phyloP scores from a whole-genome alignment of 768 basidiomycete species.

The Russula brevipes region DNA sequence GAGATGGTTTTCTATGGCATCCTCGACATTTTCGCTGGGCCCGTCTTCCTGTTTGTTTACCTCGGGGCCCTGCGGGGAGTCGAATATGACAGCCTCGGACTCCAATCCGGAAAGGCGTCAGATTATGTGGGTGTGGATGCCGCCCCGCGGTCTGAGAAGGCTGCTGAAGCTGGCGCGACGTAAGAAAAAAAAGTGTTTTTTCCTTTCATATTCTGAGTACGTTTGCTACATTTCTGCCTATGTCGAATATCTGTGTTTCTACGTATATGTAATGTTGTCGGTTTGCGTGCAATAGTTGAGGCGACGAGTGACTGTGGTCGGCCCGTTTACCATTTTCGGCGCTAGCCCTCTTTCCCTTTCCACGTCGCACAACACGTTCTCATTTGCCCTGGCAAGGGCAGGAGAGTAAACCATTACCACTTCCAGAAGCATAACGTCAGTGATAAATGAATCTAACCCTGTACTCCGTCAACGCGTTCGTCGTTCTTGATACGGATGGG shows the following conservation, averaged over 20 bases:
- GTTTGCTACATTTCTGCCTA: too few relatives aligned
- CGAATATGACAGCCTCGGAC: slow-evolving; percentile 32
- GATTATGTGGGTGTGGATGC: not conserved
- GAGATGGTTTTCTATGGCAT: slow-evolving; percentile 58
- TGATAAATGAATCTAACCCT: slow-evolving; percentile 69
- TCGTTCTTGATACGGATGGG: slow-evolving; percentile 94
- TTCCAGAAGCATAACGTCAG: not conserved
- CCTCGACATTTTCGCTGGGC: slow-evolving; percentile 39
- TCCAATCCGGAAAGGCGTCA: slow-evolving; percentile 30
- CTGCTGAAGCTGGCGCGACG: not conserved
- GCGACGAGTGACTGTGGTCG: too few relatives aligned
- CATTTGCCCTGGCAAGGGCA: not conserved
- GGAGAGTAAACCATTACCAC: too few relatives aligned
- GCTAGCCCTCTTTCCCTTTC: too few relatives aligned
- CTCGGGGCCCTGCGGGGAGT: slow-evolving; percentile 29
- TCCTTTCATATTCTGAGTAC: too few relatives aligned
- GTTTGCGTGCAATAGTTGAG: too few relatives aligned
- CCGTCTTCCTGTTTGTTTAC: slow-evolving; percentile 33
- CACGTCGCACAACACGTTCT: not conserved
- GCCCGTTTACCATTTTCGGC: too few relatives aligned
- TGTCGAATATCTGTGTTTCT: too few relatives aligned
- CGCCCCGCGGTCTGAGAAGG: not conserved
- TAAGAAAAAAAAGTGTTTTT: too few relatives aligned
- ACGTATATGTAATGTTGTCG: too few relatives aligned
- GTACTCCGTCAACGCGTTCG: slow-evolving; percentile 79